phyloP scores from a whole-genome alignment of 495 filamentous ascomycete species.

The Rostrohypoxylon terebratum region DNA sequence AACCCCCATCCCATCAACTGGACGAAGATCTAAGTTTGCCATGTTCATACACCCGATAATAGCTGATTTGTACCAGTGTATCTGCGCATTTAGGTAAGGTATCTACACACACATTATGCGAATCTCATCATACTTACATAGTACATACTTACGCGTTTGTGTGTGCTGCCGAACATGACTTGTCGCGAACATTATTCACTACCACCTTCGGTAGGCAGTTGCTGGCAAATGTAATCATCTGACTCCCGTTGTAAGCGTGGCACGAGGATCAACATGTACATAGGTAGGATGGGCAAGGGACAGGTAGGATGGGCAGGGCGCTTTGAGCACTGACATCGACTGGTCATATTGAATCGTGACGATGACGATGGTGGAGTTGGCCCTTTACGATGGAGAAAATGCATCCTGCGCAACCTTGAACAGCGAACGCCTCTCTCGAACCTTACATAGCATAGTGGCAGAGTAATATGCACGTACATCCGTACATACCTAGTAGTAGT shows the following conservation, averaged over 20 bases:
- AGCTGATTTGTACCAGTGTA: conserved; percentile 17
- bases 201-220: conserved; percentile 19
- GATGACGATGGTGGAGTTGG: conserved; percentile 43
- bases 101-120: background rate
- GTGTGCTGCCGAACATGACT: conserved; percentile 16
- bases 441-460: background rate
- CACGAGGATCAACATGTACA: conserved; percentile 34
- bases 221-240: conserved; percentile 34
- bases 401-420: conserved; percentile 33
- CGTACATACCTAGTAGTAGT: too few species aligned
- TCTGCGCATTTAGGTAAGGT: too few species aligned
- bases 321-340: conserved; percentile 31
- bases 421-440: conserved; percentile 30
- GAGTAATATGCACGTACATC: background rate
- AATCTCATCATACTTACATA: conserved; percentile 7
- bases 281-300: conserved; percentile 25
- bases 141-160: conserved; percentile 1
- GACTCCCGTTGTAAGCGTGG: conserved; percentile 35
- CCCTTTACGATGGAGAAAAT: conserved; percentile 34
- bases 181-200: conserved; percentile 18
- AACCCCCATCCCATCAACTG: conserved; percentile 29
- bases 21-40: conserved; percentile 12
- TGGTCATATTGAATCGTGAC: conserved; percentile 40
- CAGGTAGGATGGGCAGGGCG: conserved; percentile 23
- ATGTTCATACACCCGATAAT: conserved; percentile 17